Conservation (phyloP, 352 stramenopile genomes). For the Pythium aphanidermatum region DNA sequence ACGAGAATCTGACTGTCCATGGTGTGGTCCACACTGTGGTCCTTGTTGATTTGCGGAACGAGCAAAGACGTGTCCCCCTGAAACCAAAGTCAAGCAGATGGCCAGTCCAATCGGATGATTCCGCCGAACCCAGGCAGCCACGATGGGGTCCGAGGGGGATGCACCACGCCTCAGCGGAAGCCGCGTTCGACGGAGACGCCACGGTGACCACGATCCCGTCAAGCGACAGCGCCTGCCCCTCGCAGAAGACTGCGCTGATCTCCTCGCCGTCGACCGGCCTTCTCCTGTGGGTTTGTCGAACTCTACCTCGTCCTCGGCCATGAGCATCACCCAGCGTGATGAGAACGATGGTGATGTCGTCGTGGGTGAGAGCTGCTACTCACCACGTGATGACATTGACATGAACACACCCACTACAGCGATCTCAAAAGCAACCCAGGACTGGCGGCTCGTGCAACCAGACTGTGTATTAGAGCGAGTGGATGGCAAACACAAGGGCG, state of each 20-base stretch:
- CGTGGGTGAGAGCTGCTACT: conserved; percentile 4
- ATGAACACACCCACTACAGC: conserved; percentile 8
- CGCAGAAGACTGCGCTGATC: too few species aligned
- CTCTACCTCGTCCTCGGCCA: too few species aligned
- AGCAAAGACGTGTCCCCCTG: background rate
- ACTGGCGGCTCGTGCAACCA: conserved; percentile 2
- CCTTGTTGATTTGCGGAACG: too few species aligned
- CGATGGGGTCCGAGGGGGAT: background rate
- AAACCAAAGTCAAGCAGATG: conserved; percentile 9
- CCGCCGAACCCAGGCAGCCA: background rate
- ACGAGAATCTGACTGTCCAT: background rate
- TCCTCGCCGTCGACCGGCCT: too few species aligned
- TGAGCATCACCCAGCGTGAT: conserved; percentile 2
- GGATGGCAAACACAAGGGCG: too few species aligned
- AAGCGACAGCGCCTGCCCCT: too few species aligned
- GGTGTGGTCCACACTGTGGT: conserved; percentile 4
- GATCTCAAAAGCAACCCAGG: background rate
- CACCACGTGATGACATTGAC: conserved; percentile 9
- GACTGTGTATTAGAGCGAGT: too few species aligned
- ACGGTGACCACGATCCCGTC: too few species aligned
- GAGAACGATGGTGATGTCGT: background rate
- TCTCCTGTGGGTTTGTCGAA: too few species aligned
- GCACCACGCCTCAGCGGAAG: background rate
- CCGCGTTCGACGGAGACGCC: too few species aligned
- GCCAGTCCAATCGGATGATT: conserved; percentile 5